phyloP scores from a whole-genome alignment of 768 basidiomycete species.

The Tubosaeta sp. region DNA sequence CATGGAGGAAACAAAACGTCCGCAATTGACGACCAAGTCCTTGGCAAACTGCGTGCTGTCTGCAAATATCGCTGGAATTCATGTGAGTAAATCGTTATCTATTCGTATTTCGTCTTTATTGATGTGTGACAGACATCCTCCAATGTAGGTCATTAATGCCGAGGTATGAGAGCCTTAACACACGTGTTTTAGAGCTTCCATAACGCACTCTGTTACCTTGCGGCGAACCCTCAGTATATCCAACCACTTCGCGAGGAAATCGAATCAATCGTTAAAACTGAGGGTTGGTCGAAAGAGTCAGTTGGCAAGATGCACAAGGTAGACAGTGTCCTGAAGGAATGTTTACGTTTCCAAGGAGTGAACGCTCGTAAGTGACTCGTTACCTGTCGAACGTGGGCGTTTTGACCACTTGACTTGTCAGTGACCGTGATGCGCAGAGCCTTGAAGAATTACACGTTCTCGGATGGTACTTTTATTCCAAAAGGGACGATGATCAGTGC shows the following conservation, averaged over 20 bases:
- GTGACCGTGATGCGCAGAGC: too few relatives aligned
- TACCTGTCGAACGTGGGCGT: too few relatives aligned
- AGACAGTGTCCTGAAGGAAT: not conserved
- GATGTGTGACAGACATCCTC: not conserved
- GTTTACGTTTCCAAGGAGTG: not conserved
- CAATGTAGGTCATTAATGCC: too few relatives aligned
- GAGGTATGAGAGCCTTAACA: too few relatives aligned
- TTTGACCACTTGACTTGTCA: too few relatives aligned
- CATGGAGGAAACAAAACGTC: slow-evolving; percentile 11
- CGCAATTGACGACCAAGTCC: not conserved
- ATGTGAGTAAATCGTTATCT: not conserved
- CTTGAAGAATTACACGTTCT: too few relatives aligned
- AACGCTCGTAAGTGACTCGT: too few relatives aligned
- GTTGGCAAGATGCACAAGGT: not conserved
- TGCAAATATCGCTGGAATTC: not conserved
- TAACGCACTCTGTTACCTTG: not conserved
- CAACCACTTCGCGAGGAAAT: not conserved
- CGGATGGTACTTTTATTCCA: too few relatives aligned
- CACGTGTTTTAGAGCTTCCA: not conserved
- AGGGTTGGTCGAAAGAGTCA: not conserved
- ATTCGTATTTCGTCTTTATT: not conserved
- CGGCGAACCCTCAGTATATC: not conserved
- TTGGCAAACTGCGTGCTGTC: not conserved
- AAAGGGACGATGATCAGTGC: too few relatives aligned
- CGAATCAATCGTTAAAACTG: not conserved